Evolutionary conservation across 2,329 filamentous ascomycete species (phyloP), one percentile per base, ranked within the genome.

Genomic region (Fusarium guadeloupense): DNA sequence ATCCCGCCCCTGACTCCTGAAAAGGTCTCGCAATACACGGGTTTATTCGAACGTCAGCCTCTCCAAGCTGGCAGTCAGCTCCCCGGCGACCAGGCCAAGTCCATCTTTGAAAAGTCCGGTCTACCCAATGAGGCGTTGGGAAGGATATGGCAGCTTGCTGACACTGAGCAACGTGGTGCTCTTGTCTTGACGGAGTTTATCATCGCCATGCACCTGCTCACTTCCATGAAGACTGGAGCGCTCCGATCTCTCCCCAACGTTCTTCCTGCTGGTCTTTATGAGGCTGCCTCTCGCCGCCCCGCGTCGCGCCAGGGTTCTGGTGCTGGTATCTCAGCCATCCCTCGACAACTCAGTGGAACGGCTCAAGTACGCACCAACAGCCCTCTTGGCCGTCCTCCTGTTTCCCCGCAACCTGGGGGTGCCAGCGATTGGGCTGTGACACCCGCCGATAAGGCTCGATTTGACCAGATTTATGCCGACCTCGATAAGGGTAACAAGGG

Each of bases 121-220:
- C 79, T 99, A 61, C 90, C 94, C 6, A 97, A 96, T 73, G 93
- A 98, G 68, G 85, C 91, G 10, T 83, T 99, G 26, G 93, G 93
- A n/a, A 88, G 90, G 66, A 97, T 99, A 79, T 99, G 95, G 95
- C 93, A 91, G 69, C 83, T 99, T 59, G 90, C 93, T 19, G 95
- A 99, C 74, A 95, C 92, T 0, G 93, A 97, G 76, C 93, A 97
- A 77, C 88, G 93, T 47, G 95, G 95, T 44, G 88, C 90, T 26
- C 83, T 99, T 30, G 90, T 93, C 54, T 83, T 89, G 68, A 94
- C 93, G 13, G 95, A 98, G 70, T 99, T 99, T 74, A 91, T 97
- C 72, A 96, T 99, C 71, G 95, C 95, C 39, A 99, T 99, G 95
- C 95, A 99, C 75, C 81, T 99, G 58, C 83, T 99, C 60, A 94